A percentile compares a stretch with the other conserved stretches of the same genome.
Conservation (phyloP, 345 rosid species). For the Balakata baccata region DNA sequence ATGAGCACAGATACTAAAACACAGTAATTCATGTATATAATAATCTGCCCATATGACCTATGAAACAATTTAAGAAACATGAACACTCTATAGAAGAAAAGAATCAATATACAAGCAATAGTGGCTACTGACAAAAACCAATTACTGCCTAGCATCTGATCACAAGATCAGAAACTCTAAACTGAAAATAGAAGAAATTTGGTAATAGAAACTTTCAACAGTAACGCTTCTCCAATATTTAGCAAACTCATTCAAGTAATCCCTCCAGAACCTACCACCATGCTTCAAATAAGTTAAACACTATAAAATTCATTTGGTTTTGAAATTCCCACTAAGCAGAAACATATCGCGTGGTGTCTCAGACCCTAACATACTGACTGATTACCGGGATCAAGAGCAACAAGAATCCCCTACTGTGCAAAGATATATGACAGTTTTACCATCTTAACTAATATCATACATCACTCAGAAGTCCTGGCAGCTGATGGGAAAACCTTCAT, state of each 20-base stretch:
- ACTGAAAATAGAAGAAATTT: slow-evolving; percentile 11
- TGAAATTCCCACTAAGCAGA: slow-evolving; percentile 12
- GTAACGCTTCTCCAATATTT: slow-evolving; percentile 6
- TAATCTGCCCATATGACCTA: background rate
- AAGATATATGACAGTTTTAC: slow-evolving; percentile 9
- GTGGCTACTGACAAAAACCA: background rate
- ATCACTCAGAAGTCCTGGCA: slow-evolving; percentile 27
- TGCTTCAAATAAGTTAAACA: slow-evolving; percentile 10
- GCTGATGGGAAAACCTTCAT: slow-evolving; percentile 59
- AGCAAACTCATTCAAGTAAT: slow-evolving; percentile 16
- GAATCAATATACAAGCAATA: slow-evolving; percentile 9
- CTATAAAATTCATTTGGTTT: slow-evolving; percentile 3
- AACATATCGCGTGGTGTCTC: background rate
- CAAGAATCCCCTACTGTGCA: slow-evolving; percentile 8
- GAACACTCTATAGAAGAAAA: slow-evolving; percentile 3
- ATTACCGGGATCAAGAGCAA: slow-evolving; percentile 13
- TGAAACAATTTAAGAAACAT: slow-evolving; percentile 1
- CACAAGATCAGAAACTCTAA: slow-evolving; percentile 12
- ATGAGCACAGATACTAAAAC: background rate
- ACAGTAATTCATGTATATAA: background rate
- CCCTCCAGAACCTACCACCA: slow-evolving; percentile 17
- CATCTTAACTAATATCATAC: slow-evolving; percentile 14
- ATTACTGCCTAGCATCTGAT: slow-evolving; percentile 15
- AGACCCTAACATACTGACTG: slow-evolving; percentile 3
- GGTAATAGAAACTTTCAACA: background rate